Evolutionary conservation across 805 yeast genomes (phyloP).

Genomic region (Komagataella populi): DNA sequence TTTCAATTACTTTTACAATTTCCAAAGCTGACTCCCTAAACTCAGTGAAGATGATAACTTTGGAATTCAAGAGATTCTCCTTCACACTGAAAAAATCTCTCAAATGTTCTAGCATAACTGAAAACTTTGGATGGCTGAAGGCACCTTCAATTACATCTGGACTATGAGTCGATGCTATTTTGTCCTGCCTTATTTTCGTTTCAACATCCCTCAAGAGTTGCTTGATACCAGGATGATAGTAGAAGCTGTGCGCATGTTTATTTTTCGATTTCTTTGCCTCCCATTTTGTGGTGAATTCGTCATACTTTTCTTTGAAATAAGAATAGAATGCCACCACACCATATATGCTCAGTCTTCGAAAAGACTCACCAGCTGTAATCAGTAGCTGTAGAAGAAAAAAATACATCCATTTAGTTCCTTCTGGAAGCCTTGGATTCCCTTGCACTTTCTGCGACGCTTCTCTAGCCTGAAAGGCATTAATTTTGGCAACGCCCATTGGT

Average conservation of each 20-base stretch:
- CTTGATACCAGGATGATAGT: slow-evolving; percentile 33
- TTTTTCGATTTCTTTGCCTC: slow-evolving; percentile 46
- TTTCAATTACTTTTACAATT: slow-evolving; percentile 54
- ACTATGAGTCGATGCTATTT: slow-evolving; percentile 7
- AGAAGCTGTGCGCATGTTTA: slow-evolving; percentile 48
- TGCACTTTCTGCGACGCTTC: slow-evolving; percentile 50
- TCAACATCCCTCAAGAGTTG: slow-evolving; percentile 32
- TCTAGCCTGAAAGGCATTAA: slow-evolving; percentile 60
- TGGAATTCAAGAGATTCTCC: slow-evolving; percentile 31
- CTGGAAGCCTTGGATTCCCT: slow-evolving; percentile 39
- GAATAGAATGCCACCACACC: slow-evolving; percentile 69
- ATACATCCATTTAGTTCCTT: slow-evolving; percentile 65
- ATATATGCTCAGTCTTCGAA: slow-evolving; percentile 59
- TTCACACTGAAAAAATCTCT: slow-evolving; percentile 33
- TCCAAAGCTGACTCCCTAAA: slow-evolving; percentile 84
- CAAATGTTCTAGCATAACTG: slow-evolving; percentile 42
- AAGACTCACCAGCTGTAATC: slow-evolving; percentile 59
- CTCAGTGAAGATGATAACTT: slow-evolving; percentile 82
- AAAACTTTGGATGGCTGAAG: slow-evolving; percentile 63
- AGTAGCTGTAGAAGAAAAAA: slow-evolving; percentile 48
- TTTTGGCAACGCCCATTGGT: slow-evolving; percentile 48
- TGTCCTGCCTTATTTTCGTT: slow-evolving; percentile 18
- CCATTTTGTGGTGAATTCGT: slow-evolving; percentile 45
- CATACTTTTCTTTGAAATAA: slow-evolving; percentile 46
- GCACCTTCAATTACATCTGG: slow-evolving; percentile 13